Conservation (phyloP, 2,329 filamentous ascomycete genomes). For the Tympanopsis confertula region DNA sequence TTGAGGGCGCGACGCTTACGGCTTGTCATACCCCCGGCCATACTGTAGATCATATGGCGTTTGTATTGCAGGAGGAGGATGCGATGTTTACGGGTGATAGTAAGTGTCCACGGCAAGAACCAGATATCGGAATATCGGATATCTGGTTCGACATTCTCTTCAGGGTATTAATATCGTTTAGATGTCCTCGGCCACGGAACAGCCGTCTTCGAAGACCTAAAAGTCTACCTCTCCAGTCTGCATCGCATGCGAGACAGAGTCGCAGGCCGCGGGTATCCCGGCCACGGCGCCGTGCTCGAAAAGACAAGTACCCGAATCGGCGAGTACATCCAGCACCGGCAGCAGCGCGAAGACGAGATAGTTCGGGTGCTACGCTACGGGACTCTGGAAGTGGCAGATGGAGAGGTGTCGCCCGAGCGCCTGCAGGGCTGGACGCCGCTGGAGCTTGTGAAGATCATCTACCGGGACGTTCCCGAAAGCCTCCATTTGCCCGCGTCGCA, state of each 20-base stretch:
- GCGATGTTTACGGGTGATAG: background rate
- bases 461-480: background rate
- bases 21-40: slow-evolving; percentile 1
- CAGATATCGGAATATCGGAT: too few relatives aligned
- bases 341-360: background rate
- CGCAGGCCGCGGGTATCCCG: slow-evolving; percentile 1
- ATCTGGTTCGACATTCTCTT: too few relatives aligned
- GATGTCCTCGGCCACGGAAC: background rate
- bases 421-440: background rate
- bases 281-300: background rate
- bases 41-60: background rate
- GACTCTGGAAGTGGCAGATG: background rate
- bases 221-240: background rate
- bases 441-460: background rate
- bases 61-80: background rate
- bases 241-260: background rate
- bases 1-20: background rate
- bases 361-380: background rate
- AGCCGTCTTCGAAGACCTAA: background rate
- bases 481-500: slow-evolving; percentile 1
- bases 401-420: background rate
- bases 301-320: background rate
- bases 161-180: background rate
- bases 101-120: too few relatives aligned
- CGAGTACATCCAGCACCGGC: background rate